Evolutionary conservation across 306 rosid genomes (phyloP).

Genomic region (barrel medic (Medicago truncatula)): MtrunA17r5.0-ANR NC_053043.1:46948001-46948500

Average conservation of each 20-base stretch:
- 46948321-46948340: constrained; percentile 68
- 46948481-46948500: constrained; percentile 69
- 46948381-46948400: constrained; percentile 64
- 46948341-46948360: constrained; percentile 65
- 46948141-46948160: neutral
- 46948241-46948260: constrained; percentile 72
- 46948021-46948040: too few relatives aligned
- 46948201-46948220: neutral
- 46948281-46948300: constrained; percentile 75
- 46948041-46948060: too few relatives aligned
- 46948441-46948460: constrained; percentile 86
- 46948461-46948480: constrained; percentile 54
- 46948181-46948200: neutral
- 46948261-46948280: constrained; percentile 92
- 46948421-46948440: constrained; percentile 71
- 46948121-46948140: neutral
- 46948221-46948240: constrained; percentile 59
- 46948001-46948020: too few relatives aligned
- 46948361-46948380: constrained; percentile 65
- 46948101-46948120: neutral
- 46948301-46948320: constrained; percentile 79
- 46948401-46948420: constrained; percentile 60
- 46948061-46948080: too few relatives aligned
- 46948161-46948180: neutral
- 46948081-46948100: too few relatives aligned